phyloP scores from a whole-genome alignment of 192 early-diverging fungal genomes.

The Coemansia sp. region DNA sequence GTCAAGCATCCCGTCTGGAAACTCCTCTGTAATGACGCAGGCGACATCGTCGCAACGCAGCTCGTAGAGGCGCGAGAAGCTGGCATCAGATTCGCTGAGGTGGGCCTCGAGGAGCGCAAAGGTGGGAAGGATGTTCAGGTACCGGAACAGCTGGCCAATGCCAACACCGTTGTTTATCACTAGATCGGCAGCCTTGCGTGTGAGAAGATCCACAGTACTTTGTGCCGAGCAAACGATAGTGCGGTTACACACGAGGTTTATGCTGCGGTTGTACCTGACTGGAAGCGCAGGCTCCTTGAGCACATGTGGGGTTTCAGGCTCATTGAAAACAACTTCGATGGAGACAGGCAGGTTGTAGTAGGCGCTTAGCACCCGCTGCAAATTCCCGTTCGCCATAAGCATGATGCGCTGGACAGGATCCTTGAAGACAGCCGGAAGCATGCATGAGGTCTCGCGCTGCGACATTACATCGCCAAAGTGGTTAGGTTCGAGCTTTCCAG shows the following conservation, averaged over 20 bases:
- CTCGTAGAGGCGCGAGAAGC: constrained; percentile 49
- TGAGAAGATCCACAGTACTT: constrained; percentile 47
- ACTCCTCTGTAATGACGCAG: constrained; percentile 42
- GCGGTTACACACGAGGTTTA: constrained; percentile 53
- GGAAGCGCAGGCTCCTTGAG: constrained; percentile 20
- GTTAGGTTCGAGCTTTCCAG: constrained; percentile 43
- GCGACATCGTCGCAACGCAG: constrained; percentile 47
- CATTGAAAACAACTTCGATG: constrained; percentile 46
- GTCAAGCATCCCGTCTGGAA: constrained; percentile 51
- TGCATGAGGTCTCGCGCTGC: constrained; percentile 53
- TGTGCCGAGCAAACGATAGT: constrained; percentile 45
- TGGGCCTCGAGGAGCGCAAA: constrained; percentile 44
- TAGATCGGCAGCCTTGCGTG: constrained; percentile 41
- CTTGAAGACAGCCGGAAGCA: constrained; percentile 49
- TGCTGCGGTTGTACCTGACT: constrained; percentile 41
- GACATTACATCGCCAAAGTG: constrained; percentile 57
- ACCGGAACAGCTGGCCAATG: constrained; percentile 57
- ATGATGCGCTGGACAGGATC: constrained; percentile 55
- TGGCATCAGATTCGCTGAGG: constrained; percentile 45
- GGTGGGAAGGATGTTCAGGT: constrained; percentile 51
- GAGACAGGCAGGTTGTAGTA: constrained; percentile 57
- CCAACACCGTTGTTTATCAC: constrained; percentile 50
- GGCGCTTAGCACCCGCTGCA: constrained; percentile 55
- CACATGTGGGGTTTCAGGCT: constrained; percentile 19
- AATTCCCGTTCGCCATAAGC: constrained; percentile 56